Evolutionary conservation across 2,329 filamentous ascomycete species (phyloP).

Genomic region (Colletotrichum trifolii): DNA sequence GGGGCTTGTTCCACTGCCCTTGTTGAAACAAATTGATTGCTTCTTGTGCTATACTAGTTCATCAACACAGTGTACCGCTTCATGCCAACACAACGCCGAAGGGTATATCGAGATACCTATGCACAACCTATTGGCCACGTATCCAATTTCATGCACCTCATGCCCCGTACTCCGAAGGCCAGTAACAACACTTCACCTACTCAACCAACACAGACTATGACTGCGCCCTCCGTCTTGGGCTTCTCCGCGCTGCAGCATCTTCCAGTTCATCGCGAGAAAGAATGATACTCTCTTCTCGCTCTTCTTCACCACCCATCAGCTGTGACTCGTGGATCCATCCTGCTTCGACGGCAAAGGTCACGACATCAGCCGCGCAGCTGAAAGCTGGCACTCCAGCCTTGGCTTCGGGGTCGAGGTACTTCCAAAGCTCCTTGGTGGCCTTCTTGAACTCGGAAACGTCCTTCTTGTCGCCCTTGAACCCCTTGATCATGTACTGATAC

Average conservation of each 20-base stretch:
- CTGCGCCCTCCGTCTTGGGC: slow-evolving; percentile 12
- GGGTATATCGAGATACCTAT: slow-evolving; percentile 5
- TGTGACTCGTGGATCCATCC: slow-evolving; percentile 68
- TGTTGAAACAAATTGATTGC: too few relatives aligned
- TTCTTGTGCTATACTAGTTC: too few relatives aligned
- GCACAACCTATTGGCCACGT: slow-evolving; percentile 1
- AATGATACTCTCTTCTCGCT: slow-evolving; percentile 56
- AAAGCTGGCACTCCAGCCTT: slow-evolving; percentile 61
- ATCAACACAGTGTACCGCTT: too few relatives aligned
- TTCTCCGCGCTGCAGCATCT: slow-evolving; percentile 26
- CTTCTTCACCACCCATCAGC: slow-evolving; percentile 50
- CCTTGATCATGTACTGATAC: slow-evolving; percentile 62
- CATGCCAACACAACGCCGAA: neutral
- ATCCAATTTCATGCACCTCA: neutral
- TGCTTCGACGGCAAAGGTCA: slow-evolving; percentile 66
- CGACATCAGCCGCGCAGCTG: slow-evolving; percentile 65
- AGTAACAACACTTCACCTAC: neutral
- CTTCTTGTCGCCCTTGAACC: slow-evolving; percentile 60
- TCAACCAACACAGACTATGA: neutral
- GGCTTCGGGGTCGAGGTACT: slow-evolving; percentile 63
- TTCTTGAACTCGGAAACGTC: slow-evolving; percentile 59
- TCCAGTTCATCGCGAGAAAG: slow-evolving; percentile 43
- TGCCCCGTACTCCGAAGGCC: slow-evolving; percentile 1
- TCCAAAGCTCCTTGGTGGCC: slow-evolving; percentile 64
- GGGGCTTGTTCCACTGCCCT: too few relatives aligned